These are phyloP conservation scores for Coemansia sp. DNA, from an alignment of 192 early-diverging fungal species.

Conservation along the genomic window DNA sequence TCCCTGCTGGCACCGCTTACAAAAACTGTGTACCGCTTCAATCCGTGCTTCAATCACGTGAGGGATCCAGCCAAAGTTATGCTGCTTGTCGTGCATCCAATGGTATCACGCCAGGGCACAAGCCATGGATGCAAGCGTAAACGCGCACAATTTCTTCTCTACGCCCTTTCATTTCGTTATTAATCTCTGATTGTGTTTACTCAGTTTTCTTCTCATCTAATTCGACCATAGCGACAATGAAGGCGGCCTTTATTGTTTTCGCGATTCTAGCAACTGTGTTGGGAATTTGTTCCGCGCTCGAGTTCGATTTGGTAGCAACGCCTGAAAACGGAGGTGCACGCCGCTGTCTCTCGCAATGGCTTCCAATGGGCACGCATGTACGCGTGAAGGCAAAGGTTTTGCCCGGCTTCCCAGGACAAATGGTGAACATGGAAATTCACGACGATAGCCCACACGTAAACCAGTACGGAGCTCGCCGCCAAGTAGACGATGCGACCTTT, in stretches of 20 bases:
- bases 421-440: constrained; percentile 62
- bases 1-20: no score
- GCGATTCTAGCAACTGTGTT: constrained; percentile 17
- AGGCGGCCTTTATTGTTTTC: constrained; percentile 16
- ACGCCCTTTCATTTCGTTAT: neutral
- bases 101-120: neutral
- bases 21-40: no score
- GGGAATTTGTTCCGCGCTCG: constrained; percentile 58
- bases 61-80: neutral
- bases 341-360: constrained; percentile 80
- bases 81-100: neutral
- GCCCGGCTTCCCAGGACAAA: constrained; percentile 70
- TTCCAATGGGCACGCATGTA: constrained; percentile 69
- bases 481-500: constrained; percentile 64
- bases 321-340: constrained; percentile 42
- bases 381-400: constrained; percentile 69
- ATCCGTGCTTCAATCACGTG: neutral
- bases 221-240: constrained; percentile 19
- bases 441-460: constrained; percentile 73
- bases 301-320: constrained; percentile 76
- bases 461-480: constrained; percentile 69
- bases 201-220: neutral
- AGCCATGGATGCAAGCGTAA: neutral
- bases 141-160: neutral
- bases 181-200: neutral